These are phyloP conservation scores for Mortierella sp. DNA, from an alignment of 371 early-diverging fungal genomes.

Conservation along the genomic window DNA sequence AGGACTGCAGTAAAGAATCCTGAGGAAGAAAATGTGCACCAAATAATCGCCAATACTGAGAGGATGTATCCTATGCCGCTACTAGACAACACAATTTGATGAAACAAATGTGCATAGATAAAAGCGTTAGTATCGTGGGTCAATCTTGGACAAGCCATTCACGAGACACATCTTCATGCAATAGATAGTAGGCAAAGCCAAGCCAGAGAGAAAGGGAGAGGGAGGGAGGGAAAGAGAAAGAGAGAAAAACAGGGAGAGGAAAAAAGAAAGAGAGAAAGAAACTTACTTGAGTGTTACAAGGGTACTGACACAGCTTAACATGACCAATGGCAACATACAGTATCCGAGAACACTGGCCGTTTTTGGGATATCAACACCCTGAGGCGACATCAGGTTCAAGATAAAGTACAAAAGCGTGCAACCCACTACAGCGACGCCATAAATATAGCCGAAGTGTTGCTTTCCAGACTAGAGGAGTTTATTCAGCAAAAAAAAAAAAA, in stretches of 20 bases:
- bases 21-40: conserved; percentile 96
- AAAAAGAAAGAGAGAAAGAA: neutral
- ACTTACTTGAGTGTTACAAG: conserved; percentile 31
- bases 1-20: conserved; percentile 96
- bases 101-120: neutral
- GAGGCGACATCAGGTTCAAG: conserved; percentile 93
- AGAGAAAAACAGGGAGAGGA: no score
- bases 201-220: no score
- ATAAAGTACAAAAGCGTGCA: conserved; percentile 88
- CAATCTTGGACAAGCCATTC: no score
- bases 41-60: conserved; percentile 78
- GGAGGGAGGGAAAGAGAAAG: no score
- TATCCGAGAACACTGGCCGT: conserved; percentile 97
- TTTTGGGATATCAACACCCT: conserved; percentile 86
- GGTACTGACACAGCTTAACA: conserved; percentile 75
- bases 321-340: conserved; percentile 94
- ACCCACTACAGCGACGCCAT: conserved; percentile 94
- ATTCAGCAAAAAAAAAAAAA: neutral
- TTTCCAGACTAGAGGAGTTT: conserved; percentile 77
- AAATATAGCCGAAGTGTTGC: conserved; percentile 96
- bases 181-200: no score
- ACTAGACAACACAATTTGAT: conserved; percentile 19
- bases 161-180: no score
- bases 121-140: no score
- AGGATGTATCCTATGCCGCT: conserved; percentile 68